Evolutionary conservation across 208 protist genomes (phyloP), one percentile per base, ranked within the genome.

Genomic region (Leishmania martiniquensis): DNA sequence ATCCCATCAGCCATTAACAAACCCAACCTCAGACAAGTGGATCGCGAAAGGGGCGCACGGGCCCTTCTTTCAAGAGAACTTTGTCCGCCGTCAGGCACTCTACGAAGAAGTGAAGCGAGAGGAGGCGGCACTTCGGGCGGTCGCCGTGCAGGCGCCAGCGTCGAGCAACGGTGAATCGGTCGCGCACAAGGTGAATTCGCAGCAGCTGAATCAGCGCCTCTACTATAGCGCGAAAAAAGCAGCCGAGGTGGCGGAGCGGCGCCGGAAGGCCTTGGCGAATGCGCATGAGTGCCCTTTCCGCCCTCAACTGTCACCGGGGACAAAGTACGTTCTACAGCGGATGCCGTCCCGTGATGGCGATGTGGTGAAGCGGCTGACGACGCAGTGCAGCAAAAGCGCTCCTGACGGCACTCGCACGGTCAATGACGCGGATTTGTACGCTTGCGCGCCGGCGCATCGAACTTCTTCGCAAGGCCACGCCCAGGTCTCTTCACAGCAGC

Each of bases 31-130:
- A 0, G 80, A 90, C 29, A 73, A 81, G 55, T 95, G 90, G 90
- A 97, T 97, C 67, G 81, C 86, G 13, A 86, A 86, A n/a, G 83
- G 91, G 15, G 80, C 86, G n/a, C 93, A 95, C 81, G 77, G 83
- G n/a, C 63, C 69, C n/a, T 86, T 97, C 47, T 95, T 95, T 69
- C 37, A 89, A 45, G 55, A 86, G 29, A 78, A 87, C 82, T 97
- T 97, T 82, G 84, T 97, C 9, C 75, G 51, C 6, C 87, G 93
- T 3, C 93, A 97, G 77, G 81, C 85, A 49, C 52, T 94, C 1
- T 95, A 97, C 81, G 78, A 90, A 47, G 73, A 84, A 32, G 89
- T 93, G 17, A 84, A 83, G 54, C 80, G 93, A 29, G 81, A 94
- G 66, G 82, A 95, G 45, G 71, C 81, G 60, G 51, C 71, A 57